Base-by-base conservation (phyloP, 129 eudicot species). In the Cynara cardunculus region DNA sequence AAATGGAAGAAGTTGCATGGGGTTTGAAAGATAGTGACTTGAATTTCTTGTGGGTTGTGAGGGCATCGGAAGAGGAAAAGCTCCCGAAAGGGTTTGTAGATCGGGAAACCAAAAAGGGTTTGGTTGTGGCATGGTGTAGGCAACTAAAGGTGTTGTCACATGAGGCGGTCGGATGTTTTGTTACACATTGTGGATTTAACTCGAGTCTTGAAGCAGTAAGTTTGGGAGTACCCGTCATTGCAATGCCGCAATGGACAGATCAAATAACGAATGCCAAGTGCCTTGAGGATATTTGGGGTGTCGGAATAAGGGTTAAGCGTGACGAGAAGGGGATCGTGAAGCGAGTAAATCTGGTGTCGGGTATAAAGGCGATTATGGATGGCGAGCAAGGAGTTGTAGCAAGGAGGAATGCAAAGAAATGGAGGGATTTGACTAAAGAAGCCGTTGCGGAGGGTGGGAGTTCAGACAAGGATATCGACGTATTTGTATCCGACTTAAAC, bases 1-100 rank as follows among this genome's bases (percentile, higher is more conserved):
- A 91, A 81, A 86, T 87, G 89, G 79, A 89, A 21, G 93, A 89
- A 86, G 56, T 91, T 32, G 88, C 86, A 1, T 31, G 41, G 81
- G 91, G 89, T 7, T 74, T 91, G 32, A 16, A 22, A 4, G 66
- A 80, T 12, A 78, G 85, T 73, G 25, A 80, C 21, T 27, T 24
- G 9, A 24, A 56, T 24, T 89, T 85, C 81, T 75, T 90, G 16
- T 90, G 95, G 92, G 86, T 91, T n/a, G 88, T 91, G 11, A 82
- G 93, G 65, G 86, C 14, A 5, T 16, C 67, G 1, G 87, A 84
- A 46, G 35, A 74, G 69, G 71, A 62, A 21, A 84, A 75, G 69
- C 71, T 84, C 31, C 84, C 87, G 10, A 62, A 84, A 49, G 76
- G 71, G 44, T 69, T 84, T 24, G 0, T 74, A 6, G 69, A 74